Conservation (phyloP, 495 filamentous ascomycete species). For the Tuber aestivum region DNA sequence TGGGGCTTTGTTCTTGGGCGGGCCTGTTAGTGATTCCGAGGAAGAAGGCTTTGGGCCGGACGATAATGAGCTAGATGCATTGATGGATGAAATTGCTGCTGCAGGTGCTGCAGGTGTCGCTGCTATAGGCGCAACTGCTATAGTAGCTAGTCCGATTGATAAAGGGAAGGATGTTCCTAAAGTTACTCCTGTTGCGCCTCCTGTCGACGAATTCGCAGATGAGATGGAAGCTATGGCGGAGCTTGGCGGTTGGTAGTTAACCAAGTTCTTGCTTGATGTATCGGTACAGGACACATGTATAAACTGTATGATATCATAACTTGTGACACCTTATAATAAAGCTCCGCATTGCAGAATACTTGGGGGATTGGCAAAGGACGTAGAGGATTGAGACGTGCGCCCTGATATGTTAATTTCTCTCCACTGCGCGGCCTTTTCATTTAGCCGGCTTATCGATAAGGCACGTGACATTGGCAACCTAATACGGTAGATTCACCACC, state of each 20-base stretch:
- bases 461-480: background rate
- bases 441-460: background rate
- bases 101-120: background rate
- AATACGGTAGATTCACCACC: background rate
- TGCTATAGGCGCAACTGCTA: background rate
- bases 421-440: background rate
- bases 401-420: background rate
- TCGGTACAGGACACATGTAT: too few species aligned
- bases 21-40: conserved; percentile 18
- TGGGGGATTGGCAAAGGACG: background rate
- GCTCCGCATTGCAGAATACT: background rate
- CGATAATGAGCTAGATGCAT: conserved; percentile 35
- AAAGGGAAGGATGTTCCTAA: background rate
- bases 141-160: background rate
- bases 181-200: background rate
- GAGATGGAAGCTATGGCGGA: conserved; percentile 65
- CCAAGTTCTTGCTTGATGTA: conserved; percentile 4
- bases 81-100: conserved; percentile 18
- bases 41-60: conserved; percentile 29
- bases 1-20: conserved; percentile 26
- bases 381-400: background rate
- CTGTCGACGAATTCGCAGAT: conserved; percentile 49
- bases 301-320: background rate
- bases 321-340: background rate
- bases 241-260: conserved; percentile 55